Evolutionary conservation across 106 monocot genomes (phyloP), one percentile per base, ranked within the genome.

Genomic region (Allium fistulosum): DNA sequence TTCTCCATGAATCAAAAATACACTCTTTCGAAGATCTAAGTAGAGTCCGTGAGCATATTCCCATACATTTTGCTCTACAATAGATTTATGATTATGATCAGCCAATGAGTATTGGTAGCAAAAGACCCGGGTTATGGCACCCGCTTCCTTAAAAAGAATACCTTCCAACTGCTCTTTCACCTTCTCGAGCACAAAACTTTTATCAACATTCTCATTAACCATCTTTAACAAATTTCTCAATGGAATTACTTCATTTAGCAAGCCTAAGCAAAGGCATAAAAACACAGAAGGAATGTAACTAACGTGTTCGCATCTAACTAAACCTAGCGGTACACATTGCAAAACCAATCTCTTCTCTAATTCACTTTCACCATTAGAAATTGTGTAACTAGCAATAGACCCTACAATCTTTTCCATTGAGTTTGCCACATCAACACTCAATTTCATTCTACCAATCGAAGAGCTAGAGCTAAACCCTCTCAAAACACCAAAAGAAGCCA

Each of bases 131-230:
- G 99, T 82, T 9, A 87, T 73, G 27, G 83, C 87, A 48, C 99
- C 99, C 8, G 87, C 99, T 63, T 99, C 99, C 71, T 83, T 99
- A 66, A 99, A 99, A 59, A 89, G 80, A 59, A 79, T 22, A 67
- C 90, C 69, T 61, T 53, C 71, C 27, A 80, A 65, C 67, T 90
- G 87, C 17, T 80, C 69, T 50, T 59, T 82, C 11, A 80, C 74
- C 67, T 58, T 50, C 49, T 61, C 51, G 17, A 70, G 47, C 1
- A 53, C 47, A 46, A 46, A 70, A 46, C 53, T 77, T 27, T 72
- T 62, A 27, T 37, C 37, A 37, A 57, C 18, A 50, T 17, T 66
- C 26, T 78, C 73, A 63, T 80, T 22, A 2, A 73, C 79, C 66
- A 69, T 73, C 52, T 55, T 62, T 27, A 72, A 69, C 22, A 93